phyloP scores from a whole-genome alignment of 768 basidiomycete genomes.

The Mycena chlorophos region DNA sequence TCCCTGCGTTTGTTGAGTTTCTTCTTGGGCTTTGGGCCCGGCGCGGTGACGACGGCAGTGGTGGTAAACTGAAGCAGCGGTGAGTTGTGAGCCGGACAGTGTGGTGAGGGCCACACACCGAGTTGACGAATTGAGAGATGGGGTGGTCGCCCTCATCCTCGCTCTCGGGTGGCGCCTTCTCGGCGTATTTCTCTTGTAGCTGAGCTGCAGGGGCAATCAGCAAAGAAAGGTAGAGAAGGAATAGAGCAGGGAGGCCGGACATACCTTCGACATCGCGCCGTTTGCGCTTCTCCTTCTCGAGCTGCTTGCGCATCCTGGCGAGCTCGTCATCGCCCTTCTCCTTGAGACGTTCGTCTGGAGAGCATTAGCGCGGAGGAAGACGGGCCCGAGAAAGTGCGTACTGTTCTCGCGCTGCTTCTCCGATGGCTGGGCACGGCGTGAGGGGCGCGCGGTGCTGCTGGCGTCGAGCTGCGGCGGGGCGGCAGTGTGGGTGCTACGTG shows the following conservation, averaged over 20 bases:
- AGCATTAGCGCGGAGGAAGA: neutral
- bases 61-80: neutral
- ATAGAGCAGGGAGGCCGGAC: neutral
- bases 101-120: constrained; percentile 4
- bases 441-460: neutral
- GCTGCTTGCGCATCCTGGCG: neutral
- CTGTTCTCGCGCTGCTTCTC: neutral
- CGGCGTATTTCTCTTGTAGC: neutral
- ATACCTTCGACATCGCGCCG: neutral
- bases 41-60: neutral
- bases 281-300: neutral
- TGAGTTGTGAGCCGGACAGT: neutral
- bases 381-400: neutral
- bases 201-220: neutral
- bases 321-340: neutral
- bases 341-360: neutral
- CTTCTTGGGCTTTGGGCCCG: neutral
- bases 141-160: constrained; percentile 9
- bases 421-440: neutral
- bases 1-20: neutral
- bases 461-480: no score
- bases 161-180: neutral
- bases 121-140: neutral
- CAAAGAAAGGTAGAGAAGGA: neutral
- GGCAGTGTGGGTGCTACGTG: neutral